Conservation (phyloP, 495 filamentous ascomycete species). For the Tuber umbilicatum region DNA sequence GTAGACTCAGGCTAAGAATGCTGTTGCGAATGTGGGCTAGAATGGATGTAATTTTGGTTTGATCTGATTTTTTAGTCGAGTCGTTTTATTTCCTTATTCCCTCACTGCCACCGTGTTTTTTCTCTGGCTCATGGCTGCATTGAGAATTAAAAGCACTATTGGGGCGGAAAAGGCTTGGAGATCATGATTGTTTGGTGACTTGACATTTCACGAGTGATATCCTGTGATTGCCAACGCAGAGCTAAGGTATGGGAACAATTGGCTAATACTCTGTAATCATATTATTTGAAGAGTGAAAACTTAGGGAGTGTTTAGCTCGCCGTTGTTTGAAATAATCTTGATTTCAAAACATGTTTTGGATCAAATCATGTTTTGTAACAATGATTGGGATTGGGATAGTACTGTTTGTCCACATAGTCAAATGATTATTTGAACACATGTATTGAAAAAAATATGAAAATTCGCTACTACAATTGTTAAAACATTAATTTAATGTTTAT, state of each 20-base stretch:
- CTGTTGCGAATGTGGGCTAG: slow-evolving; percentile 32
- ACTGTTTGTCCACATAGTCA: no score
- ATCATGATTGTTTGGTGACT: not conserved
- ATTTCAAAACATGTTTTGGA: no score
- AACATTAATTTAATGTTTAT: no score
- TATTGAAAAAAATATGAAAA: no score
- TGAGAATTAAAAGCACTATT: not conserved
- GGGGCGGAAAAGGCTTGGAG: not conserved
- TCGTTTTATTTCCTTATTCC: not conserved
- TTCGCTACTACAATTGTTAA: no score
- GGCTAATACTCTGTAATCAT: not conserved
- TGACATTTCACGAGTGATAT: not conserved
- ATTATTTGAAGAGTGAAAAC: no score
- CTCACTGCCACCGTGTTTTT: not conserved
- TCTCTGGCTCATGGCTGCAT: not conserved
- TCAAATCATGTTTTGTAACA: no score
- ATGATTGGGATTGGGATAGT: no score
- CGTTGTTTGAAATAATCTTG: no score
- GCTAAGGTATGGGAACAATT: not conserved
- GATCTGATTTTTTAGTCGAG: not conserved
- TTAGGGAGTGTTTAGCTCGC: no score
- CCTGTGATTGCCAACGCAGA: not conserved
- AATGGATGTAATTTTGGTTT: not conserved
- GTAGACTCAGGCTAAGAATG: slow-evolving; percentile 85
- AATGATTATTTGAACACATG: no score